Evolutionary conservation across 352 stramenopile genomes (phyloP).

Genomic region (Phytopythium litorale): DNA sequence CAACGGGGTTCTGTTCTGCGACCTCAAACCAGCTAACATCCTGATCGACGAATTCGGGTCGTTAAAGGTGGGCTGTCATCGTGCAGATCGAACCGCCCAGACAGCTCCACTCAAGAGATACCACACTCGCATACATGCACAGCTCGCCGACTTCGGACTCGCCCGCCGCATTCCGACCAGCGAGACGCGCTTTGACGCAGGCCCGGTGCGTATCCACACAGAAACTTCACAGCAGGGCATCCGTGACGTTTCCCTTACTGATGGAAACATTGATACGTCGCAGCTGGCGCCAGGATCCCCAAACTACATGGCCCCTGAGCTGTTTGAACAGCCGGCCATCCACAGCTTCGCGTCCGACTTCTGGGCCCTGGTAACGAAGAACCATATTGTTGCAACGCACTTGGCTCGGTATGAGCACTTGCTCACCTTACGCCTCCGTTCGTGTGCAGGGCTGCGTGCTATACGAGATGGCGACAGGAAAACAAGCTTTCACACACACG

Average conservation of each 20-base stretch:
- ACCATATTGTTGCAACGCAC: neutral
- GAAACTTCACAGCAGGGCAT: neutral
- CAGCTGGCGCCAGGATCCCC: conserved; percentile 71
- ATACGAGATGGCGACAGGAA: conserved; percentile 67
- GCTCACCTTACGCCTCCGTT: neutral
- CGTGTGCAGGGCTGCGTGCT: conserved; percentile 65
- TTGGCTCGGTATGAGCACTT: neutral
- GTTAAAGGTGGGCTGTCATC: conserved; percentile 46
- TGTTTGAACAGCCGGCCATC: conserved; percentile 80
- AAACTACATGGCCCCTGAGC: conserved; percentile 91
- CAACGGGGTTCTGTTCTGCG: conserved; percentile 88
- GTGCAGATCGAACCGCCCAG: neutral
- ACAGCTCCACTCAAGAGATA: neutral
- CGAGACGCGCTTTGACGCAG: conserved; percentile 17
- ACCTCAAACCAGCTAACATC: conserved; percentile 90
- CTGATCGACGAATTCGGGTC: conserved; percentile 93
- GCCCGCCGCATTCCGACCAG: conserved; percentile 74
- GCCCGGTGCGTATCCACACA: conserved; percentile 23
- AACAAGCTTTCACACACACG: conserved; percentile 65
- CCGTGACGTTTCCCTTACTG: neutral
- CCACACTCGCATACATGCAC: neutral
- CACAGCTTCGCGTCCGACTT: conserved; percentile 91
- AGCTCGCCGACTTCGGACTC: conserved; percentile 89
- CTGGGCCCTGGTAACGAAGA: conserved; percentile 59
- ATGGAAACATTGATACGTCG: neutral